Evolutionary conservation across 495 filamentous ascomycete genomes (phyloP).

Genomic region (Lasiosphaeris hirsuta): DNA sequence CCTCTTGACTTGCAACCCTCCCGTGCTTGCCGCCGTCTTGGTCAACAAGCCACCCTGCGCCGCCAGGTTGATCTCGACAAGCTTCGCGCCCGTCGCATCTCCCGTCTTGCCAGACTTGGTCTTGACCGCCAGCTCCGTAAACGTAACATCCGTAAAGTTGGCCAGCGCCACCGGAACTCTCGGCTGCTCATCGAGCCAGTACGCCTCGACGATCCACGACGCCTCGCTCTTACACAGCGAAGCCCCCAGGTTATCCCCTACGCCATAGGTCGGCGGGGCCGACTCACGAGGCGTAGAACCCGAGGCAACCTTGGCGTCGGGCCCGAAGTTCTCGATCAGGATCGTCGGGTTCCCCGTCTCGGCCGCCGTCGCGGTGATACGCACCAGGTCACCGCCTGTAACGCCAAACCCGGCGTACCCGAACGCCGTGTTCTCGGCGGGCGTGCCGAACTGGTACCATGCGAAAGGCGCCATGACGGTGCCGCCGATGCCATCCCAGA

Average conservation of each 20-base stretch:
- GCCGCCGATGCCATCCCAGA: constrained; percentile 23
- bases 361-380: not conserved
- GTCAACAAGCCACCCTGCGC: constrained; percentile 29
- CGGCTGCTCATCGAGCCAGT: constrained; percentile 19
- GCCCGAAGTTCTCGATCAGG: constrained; percentile 25
- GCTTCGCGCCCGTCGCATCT: constrained; percentile 12
- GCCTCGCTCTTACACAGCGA: constrained; percentile 20
- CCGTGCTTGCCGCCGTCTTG: constrained; percentile 15
- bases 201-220: constrained; percentile 28
- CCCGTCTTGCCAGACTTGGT: not conserved
- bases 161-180: constrained; percentile 23
- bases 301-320: not conserved
- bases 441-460: constrained; percentile 21
- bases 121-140: constrained; percentile 10
- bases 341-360: not conserved
- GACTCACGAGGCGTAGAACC: not conserved
- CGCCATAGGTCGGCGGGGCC: not conserved
- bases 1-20: constrained; percentile 14
- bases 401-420: constrained; percentile 20
- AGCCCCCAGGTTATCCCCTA: not conserved
- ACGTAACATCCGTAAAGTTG: constrained; percentile 24
- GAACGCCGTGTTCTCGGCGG: not conserved
- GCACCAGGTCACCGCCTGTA: constrained; percentile 17
- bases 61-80: constrained; percentile 19
- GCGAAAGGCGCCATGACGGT: constrained; percentile 15